phyloP scores from a whole-genome alignment of 768 basidiomycete species.

The Wakefieldia striispora region DNA sequence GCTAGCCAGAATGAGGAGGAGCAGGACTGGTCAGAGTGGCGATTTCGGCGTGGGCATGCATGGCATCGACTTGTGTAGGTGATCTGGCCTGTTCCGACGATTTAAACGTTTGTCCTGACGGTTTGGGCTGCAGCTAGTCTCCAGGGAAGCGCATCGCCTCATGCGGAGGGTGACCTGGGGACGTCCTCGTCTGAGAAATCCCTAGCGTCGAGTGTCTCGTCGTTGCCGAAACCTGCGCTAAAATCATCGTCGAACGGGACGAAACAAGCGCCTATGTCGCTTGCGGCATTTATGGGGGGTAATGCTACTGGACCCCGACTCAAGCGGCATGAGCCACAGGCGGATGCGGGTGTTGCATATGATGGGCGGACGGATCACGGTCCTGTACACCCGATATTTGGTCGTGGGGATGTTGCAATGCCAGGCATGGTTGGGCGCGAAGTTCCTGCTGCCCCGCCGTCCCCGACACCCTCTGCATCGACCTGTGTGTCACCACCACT shows the following conservation, averaged over 20 bases:
- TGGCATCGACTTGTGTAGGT: constrained; percentile 33
- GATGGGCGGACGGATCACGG: constrained; percentile 54
- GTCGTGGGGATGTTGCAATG: constrained; percentile 72
- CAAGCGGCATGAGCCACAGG: constrained; percentile 70
- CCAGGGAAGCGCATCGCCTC: constrained; percentile 15
- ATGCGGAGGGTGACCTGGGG: constrained; percentile 10
- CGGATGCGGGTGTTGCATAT: constrained; percentile 64
- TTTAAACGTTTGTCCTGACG: neutral
- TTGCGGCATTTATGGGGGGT: constrained; percentile 82
- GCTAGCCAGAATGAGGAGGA: constrained; percentile 43
- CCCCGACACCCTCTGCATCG: constrained; percentile 7
- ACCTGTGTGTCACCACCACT: constrained; percentile 2
- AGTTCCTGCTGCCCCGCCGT: neutral
- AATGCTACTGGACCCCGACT: constrained; percentile 71
- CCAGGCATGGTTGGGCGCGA: constrained; percentile 55
- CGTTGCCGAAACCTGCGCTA: constrained; percentile 13
- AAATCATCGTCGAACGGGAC: constrained; percentile 9
- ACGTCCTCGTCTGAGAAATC: constrained; percentile 7
- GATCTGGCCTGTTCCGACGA: constrained; percentile 4
- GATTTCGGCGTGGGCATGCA: constrained; percentile 40
- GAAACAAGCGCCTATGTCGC: constrained; percentile 56
- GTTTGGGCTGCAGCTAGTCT: constrained; percentile 17
- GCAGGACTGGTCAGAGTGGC: constrained; percentile 32
- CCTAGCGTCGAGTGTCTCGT: neutral
- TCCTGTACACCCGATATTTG: constrained; percentile 73